These are phyloP conservation scores for Ceratocystis alfenasii DNA, from an alignment of 2,329 filamentous ascomycete genomes.

Conservation along the genomic window DNA sequence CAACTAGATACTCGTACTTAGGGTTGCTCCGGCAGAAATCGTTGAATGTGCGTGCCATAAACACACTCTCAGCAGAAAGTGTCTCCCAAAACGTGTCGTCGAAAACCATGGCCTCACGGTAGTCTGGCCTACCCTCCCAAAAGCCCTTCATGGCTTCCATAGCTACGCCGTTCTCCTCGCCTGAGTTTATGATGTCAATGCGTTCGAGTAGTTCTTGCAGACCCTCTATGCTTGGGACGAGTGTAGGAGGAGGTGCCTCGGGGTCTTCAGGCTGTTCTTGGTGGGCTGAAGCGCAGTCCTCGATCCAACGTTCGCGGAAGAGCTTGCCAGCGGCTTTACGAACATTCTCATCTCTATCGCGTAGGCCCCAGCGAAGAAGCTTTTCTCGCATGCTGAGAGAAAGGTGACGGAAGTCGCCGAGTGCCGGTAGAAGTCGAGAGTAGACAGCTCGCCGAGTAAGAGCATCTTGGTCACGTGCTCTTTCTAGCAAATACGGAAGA, in stretches of 20 bases:
- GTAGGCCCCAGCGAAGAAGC: conserved; percentile 82
- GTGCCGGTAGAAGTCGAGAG: conserved; percentile 68
- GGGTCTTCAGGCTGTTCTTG: conserved; percentile 48
- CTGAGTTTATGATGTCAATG: conserved; percentile 85
- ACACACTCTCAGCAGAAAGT: conserved; percentile 72
- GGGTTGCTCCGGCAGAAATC: conserved; percentile 72
- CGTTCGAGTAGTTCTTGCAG: conserved; percentile 83
- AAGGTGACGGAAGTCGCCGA: conserved; percentile 89
- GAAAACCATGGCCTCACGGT: conserved; percentile 59
- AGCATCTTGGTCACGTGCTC: conserved; percentile 78
- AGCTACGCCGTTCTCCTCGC: conserved; percentile 78
- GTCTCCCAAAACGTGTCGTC: conserved; percentile 70
- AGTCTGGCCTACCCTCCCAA: conserved; percentile 84
- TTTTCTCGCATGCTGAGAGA: conserved; percentile 93
- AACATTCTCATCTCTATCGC: conserved; percentile 88
- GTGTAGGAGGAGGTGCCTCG: conserved; percentile 36
- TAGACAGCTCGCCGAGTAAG: conserved; percentile 77
- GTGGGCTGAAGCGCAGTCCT: conserved; percentile 68
- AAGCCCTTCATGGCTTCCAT: conserved; percentile 92
- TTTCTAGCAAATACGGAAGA: conserved; percentile 75
- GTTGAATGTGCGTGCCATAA: conserved; percentile 85
- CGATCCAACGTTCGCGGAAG: conserved; percentile 94
- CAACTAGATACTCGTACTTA: conserved; percentile 61
- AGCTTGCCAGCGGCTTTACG: conserved; percentile 80
- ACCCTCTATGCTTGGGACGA: conserved; percentile 61